Percentiles rank a stretch among this genome's conserved stretches.
phyloP scores from a whole-genome alignment of 2,329 filamentous ascomycete genomes.

The Aureobasidium sp. region DNA sequence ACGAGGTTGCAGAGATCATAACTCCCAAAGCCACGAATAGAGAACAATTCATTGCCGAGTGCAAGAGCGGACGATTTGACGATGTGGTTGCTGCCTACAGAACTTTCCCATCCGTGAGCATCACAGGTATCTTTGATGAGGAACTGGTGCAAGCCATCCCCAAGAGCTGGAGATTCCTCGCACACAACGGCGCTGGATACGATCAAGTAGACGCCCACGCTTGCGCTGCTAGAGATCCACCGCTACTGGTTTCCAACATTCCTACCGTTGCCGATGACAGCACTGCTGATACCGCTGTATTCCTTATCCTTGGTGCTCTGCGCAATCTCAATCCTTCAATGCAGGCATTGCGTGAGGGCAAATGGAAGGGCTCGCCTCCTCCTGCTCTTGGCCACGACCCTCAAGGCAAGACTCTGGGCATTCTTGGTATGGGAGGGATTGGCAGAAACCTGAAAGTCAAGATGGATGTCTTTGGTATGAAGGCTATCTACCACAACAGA shows the following conservation, averaged over 20 bases:
- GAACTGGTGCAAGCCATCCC: constrained; percentile 52
- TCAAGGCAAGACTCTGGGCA: constrained; percentile 67
- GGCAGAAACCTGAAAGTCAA: constrained; percentile 69
- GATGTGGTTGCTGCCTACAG: constrained; percentile 59
- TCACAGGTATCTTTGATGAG: constrained; percentile 62
- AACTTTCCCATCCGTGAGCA: constrained; percentile 54
- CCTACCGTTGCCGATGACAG: constrained; percentile 75
- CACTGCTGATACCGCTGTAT: constrained; percentile 74
- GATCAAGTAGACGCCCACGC: constrained; percentile 69
- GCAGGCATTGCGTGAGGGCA: constrained; percentile 52
- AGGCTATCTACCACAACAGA: constrained; percentile 66
- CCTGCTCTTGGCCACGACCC: constrained; percentile 64
- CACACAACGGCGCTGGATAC: constrained; percentile 60
- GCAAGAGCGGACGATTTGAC: constrained; percentile 53
- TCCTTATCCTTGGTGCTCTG: constrained; percentile 70
- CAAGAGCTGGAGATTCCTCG: constrained; percentile 30
- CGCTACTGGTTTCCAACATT: constrained; percentile 67
- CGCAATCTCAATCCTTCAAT: constrained; percentile 64
- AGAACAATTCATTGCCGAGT: constrained; percentile 60
- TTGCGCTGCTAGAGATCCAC: constrained; percentile 52
- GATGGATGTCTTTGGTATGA: constrained; percentile 68
- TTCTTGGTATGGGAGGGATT: constrained; percentile 81
- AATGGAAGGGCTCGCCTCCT: constrained; percentile 54
- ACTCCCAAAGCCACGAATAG: constrained; percentile 53
- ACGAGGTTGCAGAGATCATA: constrained; percentile 56